phyloP scores from a whole-genome alignment of 148 eudicot genomes.

The Rhododendron molle region DNA sequence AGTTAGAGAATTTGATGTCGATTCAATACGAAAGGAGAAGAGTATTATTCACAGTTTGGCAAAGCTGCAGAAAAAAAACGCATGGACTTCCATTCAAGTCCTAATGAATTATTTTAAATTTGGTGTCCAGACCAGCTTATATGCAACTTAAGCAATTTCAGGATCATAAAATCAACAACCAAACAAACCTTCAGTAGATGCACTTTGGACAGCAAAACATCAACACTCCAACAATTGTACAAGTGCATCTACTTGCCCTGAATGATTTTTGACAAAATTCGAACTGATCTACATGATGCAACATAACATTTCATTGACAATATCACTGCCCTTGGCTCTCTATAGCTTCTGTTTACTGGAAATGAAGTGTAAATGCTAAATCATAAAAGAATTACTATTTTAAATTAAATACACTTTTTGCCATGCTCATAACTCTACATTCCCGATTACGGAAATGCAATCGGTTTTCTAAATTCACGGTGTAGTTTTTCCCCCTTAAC shows the following conservation, averaged over 20 bases:
- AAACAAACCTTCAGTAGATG: not conserved
- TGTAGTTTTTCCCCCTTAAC: conserved; percentile 14
- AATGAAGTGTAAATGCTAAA: not conserved
- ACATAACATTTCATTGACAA: not conserved
- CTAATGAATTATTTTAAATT: no score
- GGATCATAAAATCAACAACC: not conserved
- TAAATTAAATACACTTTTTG: conserved; percentile 9
- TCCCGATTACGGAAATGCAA: conserved; percentile 24
- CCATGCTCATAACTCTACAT: conserved; percentile 23
- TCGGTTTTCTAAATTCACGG: conserved; percentile 15
- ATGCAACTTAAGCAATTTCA: not conserved
- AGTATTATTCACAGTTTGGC: not conserved
- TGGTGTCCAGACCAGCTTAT: not conserved
- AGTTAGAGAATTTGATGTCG: not conserved
- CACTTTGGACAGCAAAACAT: not conserved
- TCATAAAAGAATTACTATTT: conserved; percentile 15
- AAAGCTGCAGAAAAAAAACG: not conserved
- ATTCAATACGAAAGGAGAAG: not conserved
- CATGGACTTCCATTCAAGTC: not conserved
- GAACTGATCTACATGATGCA: not conserved
- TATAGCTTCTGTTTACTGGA: not conserved
- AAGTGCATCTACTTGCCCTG: not conserved
- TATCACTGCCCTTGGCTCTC: not conserved
- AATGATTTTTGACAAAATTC: not conserved
- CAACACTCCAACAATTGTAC: not conserved